These are phyloP conservation scores for Acacia crassicarpa DNA, from an alignment of 306 rosid species.

Conservation along the genomic window DNA sequence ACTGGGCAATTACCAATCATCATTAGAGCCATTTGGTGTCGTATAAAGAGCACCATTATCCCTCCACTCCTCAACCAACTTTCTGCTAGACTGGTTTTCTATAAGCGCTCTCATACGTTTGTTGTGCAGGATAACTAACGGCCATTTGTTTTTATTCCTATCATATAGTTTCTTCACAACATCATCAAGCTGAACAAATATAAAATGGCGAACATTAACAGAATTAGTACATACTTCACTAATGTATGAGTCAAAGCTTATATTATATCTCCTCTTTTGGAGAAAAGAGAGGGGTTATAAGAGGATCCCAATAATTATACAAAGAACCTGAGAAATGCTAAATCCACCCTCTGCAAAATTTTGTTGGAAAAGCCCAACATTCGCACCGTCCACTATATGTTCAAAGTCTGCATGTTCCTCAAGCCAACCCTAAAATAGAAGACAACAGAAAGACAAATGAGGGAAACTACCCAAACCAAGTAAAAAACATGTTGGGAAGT, in stretches of 20 bases:
- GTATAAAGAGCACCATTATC: conserved; percentile 69
- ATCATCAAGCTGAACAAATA: conserved; percentile 70
- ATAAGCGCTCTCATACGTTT: conserved; percentile 62
- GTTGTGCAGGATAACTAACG: conserved; percentile 78
- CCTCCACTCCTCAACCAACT: conserved; percentile 72
- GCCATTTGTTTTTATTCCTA: conserved; percentile 70
- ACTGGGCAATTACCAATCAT: conserved; percentile 72
- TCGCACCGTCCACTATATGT: conserved; percentile 89
- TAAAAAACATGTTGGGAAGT: not conserved
- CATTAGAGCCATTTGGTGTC: conserved; percentile 89
- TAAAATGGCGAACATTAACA: conserved; percentile 33
- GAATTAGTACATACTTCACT: conserved; percentile 28
- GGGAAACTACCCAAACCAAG: conserved; percentile 18
- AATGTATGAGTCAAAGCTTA: not conserved
- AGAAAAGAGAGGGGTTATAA: not conserved
- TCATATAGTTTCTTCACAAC: conserved; percentile 72
- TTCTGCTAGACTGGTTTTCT: conserved; percentile 68
- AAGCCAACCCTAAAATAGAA: conserved; percentile 61
- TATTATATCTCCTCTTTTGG: not conserved
- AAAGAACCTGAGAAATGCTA: conserved; percentile 74
- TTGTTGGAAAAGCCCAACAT: conserved; percentile 91
- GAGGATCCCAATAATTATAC: conserved; percentile 7
- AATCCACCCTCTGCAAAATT: conserved; percentile 94
- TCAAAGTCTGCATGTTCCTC: conserved; percentile 54
- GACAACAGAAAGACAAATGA: not conserved